Base-by-base conservation (phyloP, 306 rosid genomes). In the Notholithocarpus densiflorus region DNA sequence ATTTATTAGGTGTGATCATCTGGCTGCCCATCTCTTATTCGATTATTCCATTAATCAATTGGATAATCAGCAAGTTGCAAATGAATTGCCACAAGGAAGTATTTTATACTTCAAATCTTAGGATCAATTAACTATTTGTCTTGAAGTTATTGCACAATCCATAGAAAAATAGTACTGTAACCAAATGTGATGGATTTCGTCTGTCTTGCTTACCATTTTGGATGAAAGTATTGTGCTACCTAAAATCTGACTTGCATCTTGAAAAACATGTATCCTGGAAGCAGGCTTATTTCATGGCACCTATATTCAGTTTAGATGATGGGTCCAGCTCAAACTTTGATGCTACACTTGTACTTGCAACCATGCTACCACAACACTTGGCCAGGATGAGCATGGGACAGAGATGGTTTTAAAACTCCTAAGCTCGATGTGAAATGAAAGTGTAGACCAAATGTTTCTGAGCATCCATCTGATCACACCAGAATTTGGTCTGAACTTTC, bases 401-500 rank as follows among this genome's bases (percentile, higher is more conserved):
- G 0, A 37, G 45, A 37, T 0, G 11, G 45, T 37, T 8, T 37
- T 0, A 37, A 37, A 37, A 7, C 45, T 86, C 97, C 65, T 88
- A 80, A 70, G 61, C 76, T 72, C 89, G 34, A 74, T 83, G 71
- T 78, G 90, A 82, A 69, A 81, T 7, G 11, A 37, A 37, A 78
- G 85, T 61, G 64, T 74, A 79, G 83, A 82, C 80, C 88, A 48
- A 89, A 87, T 84, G 79, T 77, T 14, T 90, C 98, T 20, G 94
- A 81, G 85, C 89, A 77, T 88, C 93, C 89, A 84, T 37, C 3
- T 37, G 45, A 92, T 62, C 97, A 91, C 83, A 95, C 97, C 56
- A 92, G 87, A 84, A 88, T 92, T 79, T 92, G 98, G 98, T 92
- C 98, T 48, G 98, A 95, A 83, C 95, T 95, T 72, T 91, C 97